These are phyloP conservation scores for Ustilago vetiveriae DNA, from an alignment of 1,284 basidiomycete species.

Conservation along the genomic window DNA sequence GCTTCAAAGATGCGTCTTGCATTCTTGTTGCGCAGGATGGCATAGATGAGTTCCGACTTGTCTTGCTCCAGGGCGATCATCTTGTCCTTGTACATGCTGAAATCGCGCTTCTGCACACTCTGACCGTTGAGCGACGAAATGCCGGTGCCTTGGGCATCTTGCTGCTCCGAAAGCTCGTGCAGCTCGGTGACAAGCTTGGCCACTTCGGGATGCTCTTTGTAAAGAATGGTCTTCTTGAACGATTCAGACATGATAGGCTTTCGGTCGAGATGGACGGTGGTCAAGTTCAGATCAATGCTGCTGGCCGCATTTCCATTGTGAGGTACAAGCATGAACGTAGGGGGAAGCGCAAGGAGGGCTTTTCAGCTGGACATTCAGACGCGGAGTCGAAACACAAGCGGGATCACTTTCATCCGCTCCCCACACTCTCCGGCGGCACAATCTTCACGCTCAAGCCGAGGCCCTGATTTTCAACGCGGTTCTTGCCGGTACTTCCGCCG, in stretches of 20 bases:
- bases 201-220: slow-evolving; percentile 12
- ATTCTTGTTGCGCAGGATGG: slow-evolving; percentile 28
- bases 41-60: slow-evolving; percentile 29
- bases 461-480: slow-evolving; percentile 1
- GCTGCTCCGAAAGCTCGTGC: slow-evolving; percentile 28
- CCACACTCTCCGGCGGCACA: background rate
- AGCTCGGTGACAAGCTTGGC: slow-evolving; percentile 29
- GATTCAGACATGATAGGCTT: slow-evolving; percentile 12
- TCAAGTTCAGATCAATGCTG: background rate
- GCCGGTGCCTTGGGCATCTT: slow-evolving; percentile 32
- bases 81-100: slow-evolving; percentile 35
- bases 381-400: too few species aligned
- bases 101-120: slow-evolving; percentile 26
- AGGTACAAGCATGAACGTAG: too few species aligned
- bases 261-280: background rate
- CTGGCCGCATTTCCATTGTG: too few species aligned
- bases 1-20: slow-evolving; percentile 37
- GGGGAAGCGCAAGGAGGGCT: too few species aligned
- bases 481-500: slow-evolving; percentile 7
- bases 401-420: slow-evolving; percentile 3
- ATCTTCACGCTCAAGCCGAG: background rate
- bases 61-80: slow-evolving; percentile 42
- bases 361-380: too few species aligned
- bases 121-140: slow-evolving; percentile 36
- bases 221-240: slow-evolving; percentile 22